Percentiles rank a stretch among this genome's conserved stretches.
phyloP scores from a whole-genome alignment of 2,329 filamentous ascomycete species.

The Akanthomyces dipterigenus region DNA sequence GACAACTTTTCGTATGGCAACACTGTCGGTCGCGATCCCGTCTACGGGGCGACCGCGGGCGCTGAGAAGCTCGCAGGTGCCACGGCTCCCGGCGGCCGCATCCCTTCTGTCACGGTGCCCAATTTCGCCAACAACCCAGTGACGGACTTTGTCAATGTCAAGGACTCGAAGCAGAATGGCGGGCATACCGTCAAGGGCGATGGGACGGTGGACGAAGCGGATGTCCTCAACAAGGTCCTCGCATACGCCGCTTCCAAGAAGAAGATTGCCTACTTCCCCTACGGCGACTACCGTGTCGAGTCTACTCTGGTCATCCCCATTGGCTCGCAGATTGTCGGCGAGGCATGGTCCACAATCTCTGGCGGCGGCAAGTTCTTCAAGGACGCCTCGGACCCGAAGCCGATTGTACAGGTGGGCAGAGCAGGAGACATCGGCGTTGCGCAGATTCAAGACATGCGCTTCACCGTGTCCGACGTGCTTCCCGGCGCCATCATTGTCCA shows the following conservation, averaged over 20 bases:
- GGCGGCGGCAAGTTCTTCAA: conserved; percentile 37
- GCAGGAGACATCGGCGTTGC: conserved; percentile 40
- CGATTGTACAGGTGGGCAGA: conserved; percentile 26
- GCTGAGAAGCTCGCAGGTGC: conserved; percentile 25
- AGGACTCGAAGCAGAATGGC: conserved; percentile 29
- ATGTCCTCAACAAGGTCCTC: conserved; percentile 31
- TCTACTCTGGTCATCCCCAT: conserved; percentile 21
- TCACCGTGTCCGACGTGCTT: conserved; percentile 41
- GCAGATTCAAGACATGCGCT: conserved; percentile 45
- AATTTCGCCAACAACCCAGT: conserved; percentile 29
- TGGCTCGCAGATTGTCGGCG: conserved; percentile 47
- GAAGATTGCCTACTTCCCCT: conserved; percentile 25
- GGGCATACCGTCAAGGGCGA: conserved; percentile 29
- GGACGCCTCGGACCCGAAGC: conserved; percentile 37
- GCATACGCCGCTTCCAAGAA: conserved; percentile 26
- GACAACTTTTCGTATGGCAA: conserved; percentile 36
- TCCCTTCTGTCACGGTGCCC: conserved; percentile 30
- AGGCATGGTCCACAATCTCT: conserved; percentile 47
- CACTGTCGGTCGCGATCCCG: conserved; percentile 31
- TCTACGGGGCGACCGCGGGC: conserved; percentile 28
- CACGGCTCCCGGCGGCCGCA: conserved; percentile 31
- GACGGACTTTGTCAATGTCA: conserved; percentile 27
- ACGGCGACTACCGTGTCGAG: conserved; percentile 22
- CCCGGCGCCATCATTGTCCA: conserved; percentile 35
- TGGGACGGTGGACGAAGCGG: conserved; percentile 31